Base-by-base conservation (phyloP, 2,329 filamentous ascomycete species). In the Zalaria sp. region DNA sequence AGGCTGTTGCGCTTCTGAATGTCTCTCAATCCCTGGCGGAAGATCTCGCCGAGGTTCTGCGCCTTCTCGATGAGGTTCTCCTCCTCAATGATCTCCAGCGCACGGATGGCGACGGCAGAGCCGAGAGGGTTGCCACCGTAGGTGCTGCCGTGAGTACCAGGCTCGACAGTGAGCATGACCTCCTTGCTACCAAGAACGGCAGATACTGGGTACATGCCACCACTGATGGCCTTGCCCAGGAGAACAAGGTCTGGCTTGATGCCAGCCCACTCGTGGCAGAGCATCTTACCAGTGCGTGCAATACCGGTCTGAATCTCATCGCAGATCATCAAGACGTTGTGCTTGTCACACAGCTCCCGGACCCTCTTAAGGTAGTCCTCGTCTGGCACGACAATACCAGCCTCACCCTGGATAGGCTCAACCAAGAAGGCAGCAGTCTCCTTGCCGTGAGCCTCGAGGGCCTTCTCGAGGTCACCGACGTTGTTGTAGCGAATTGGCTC, bases 271-370 rank as follows among this genome's bases (percentile, higher is more conserved):
- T 98, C 79, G 56, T 84, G 82, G 72, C 87, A 94, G 42, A 98
- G 78, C 69, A 98, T 83, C 57, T 83, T 84, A 41, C 91, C 91
- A 11, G 91, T 98, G 49, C 91, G 81, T 42, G 87, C 91, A 58
- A 98, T 94, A 51, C 89, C 89, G 4, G 91, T 98, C 67, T 98
- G 91, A 55, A 98, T 95, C 72, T 98, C 91, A 61, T 98, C 91
- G 62, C 85, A 93, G 62, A 98, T 96, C 58, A 98, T 69, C 38
- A 98, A 77, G 34, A 93, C 87, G 49, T 95, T 94, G 72, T 96
- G 78, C 72, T 93, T 83, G 64, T 85, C 86, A 71, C 91, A 98
- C 25, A 96, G 79, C 25, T 75, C 82, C 43, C 86, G 76, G 37
- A 88, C 84, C 56, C 81, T 77, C 51, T 70, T 64, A 29, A 98